These are phyloP conservation scores for Guadua angustifolia DNA, from an alignment of 176 grass and related monocot genomes.

Conservation along the genomic window DNA sequence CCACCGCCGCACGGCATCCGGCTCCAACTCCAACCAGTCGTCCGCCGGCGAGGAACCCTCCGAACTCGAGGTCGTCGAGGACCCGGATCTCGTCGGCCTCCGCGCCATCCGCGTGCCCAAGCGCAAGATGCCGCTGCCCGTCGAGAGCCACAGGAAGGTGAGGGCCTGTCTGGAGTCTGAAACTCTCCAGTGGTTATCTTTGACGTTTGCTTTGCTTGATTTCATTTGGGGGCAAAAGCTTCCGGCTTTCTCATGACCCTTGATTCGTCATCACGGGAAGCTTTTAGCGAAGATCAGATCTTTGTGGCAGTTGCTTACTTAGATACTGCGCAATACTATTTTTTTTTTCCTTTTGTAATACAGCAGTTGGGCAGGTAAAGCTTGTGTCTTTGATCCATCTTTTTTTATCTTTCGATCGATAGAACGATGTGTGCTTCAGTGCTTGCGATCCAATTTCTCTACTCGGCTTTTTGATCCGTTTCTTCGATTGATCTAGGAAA, in stretches of 20 bases:
- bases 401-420: not conserved
- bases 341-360: not conserved
- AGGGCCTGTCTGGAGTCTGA: not conserved
- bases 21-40: conserved; percentile 48
- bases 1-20: conserved; percentile 54
- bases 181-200: not conserved
- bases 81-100: conserved; percentile 60
- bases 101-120: conserved; percentile 67
- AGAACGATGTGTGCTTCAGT: not conserved
- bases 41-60: conserved; percentile 42
- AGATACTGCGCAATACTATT: not conserved
- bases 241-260: conserved; percentile 3
- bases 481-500: conserved; percentile 4
- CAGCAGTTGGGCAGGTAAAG: not conserved
- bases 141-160: conserved; percentile 72
- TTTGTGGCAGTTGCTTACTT: conserved; percentile 30
- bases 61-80: conserved; percentile 52
- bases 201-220: not conserved
- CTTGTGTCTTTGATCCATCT: conserved; percentile 24
- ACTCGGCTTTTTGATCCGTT: not conserved
- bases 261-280: conserved; percentile 33
- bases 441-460: not conserved
- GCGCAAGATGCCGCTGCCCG: conserved; percentile 58
- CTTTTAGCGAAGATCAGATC: conserved; percentile 24
- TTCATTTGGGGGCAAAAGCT: not conserved